A percentile compares a stretch with the other conserved stretches of the same genome.
phyloP scores from a whole-genome alignment of 305 asterid genomes.

The Andrographis paniculata region DNA sequence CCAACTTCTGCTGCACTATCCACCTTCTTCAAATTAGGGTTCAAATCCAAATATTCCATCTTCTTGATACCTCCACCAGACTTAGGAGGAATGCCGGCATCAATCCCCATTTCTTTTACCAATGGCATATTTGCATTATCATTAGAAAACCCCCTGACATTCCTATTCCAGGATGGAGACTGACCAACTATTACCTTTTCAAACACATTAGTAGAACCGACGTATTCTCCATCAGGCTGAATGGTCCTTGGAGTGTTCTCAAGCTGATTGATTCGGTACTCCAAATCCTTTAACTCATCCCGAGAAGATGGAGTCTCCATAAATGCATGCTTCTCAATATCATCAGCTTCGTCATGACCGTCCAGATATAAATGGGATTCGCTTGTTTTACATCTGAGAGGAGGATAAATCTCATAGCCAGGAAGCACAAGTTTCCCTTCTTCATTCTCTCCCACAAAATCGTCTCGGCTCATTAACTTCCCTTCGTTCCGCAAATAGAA shows the following conservation, averaged over 20 bases:
- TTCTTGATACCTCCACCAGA: conserved; percentile 38
- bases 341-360: conserved; percentile 46
- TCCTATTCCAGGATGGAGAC: conserved; percentile 57
- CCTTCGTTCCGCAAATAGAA: conserved; percentile 25
- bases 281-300: conserved; percentile 62
- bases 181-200: conserved; percentile 72
- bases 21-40: conserved; percentile 40
- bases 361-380: conserved; percentile 42
- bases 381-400: conserved; percentile 57
- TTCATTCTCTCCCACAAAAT: conserved; percentile 34
- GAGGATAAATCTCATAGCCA: conserved; percentile 62
- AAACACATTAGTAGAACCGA: conserved; percentile 41
- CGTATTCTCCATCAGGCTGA: conserved; percentile 41
- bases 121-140: conserved; percentile 42
- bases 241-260: conserved; percentile 59
- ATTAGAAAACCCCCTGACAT: conserved; percentile 36
- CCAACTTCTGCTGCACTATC: conserved; percentile 55
- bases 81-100: conserved; percentile 44
- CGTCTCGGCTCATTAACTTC: conserved; percentile 31
- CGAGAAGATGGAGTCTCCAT: conserved; percentile 60
- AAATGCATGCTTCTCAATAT: conserved; percentile 68
- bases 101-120: conserved; percentile 39
- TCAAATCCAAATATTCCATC: conserved; percentile 38
- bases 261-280: conserved; percentile 55
- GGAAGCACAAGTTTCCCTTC: conserved; percentile 47